Evolutionary conservation across 345 rosid species (phyloP).

Genomic region (Brassica rapa): DNA sequence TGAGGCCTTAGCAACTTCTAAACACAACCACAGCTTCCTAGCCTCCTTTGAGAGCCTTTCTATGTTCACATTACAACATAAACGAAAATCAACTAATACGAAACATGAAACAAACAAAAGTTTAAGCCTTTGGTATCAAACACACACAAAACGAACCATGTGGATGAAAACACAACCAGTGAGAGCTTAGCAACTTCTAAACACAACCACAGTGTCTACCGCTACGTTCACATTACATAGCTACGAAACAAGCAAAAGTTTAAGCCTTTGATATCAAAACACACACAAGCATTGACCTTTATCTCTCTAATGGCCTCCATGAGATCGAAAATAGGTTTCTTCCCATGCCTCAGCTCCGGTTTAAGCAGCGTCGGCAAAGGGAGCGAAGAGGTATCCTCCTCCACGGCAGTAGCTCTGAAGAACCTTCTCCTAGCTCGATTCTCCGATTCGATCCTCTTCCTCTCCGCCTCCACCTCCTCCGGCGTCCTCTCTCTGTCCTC

Average conservation of each 20-base stretch:
- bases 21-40: too few species aligned
- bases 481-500: conserved; percentile 24
- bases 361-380: conserved; percentile 70
- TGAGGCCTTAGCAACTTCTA: too few species aligned
- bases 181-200: too few species aligned
- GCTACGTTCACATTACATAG: background rate
- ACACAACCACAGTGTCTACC: too few species aligned
- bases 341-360: conserved; percentile 60
- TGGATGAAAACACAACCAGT: too few species aligned
- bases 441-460: conserved; percentile 45
- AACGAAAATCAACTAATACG: background rate
- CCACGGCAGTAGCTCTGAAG: conserved; percentile 42
- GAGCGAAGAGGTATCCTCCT: conserved; percentile 49
- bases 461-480: conserved; percentile 48
- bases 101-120: background rate
- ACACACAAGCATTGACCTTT: conserved; percentile 55
- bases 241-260: background rate
- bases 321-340: conserved; percentile 66
- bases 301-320: conserved; percentile 78
- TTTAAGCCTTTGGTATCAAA: background rate
- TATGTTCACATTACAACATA: background rate
- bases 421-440: conserved; percentile 43
- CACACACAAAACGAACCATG: background rate
- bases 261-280: background rate
- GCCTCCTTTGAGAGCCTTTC: background rate